These are phyloP conservation scores for Dendrothele bispora DNA, from an alignment of 768 basidiomycete species.

Conservation along the genomic window DNA sequence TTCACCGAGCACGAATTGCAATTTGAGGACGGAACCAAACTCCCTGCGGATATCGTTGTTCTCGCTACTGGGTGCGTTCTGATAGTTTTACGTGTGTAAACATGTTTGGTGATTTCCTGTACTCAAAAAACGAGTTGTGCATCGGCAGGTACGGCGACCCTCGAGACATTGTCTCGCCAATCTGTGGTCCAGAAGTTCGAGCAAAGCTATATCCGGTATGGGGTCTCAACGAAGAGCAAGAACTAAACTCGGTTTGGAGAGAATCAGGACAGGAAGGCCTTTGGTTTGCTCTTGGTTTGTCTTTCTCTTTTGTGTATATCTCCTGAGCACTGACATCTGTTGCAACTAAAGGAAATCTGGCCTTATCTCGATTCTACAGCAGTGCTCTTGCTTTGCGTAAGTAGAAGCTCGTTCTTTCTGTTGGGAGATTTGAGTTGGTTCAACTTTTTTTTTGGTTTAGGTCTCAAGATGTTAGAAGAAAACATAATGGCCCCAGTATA, in stretches of 20 bases:
- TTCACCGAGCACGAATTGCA: constrained; percentile 27
- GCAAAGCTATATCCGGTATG: constrained; percentile 40
- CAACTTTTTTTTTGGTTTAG: too few relatives aligned
- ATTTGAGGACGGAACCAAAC: constrained; percentile 28
- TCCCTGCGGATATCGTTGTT: constrained; percentile 37
- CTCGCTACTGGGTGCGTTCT: constrained; percentile 38
- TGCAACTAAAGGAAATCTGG: background rate
- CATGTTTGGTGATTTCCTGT: background rate
- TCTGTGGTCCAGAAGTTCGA: constrained; percentile 36
- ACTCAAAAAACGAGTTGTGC: background rate
- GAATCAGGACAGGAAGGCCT: constrained; percentile 27
- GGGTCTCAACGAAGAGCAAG: constrained; percentile 53
- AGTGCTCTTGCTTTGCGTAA: constrained; percentile 5
- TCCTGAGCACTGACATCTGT: background rate
- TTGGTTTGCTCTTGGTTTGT: constrained; percentile 3
- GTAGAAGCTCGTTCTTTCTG: too few relatives aligned
- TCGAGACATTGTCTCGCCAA: constrained; percentile 21
- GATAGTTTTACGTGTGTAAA: constrained; percentile 10
- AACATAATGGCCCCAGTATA: too few relatives aligned
- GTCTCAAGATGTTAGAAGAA: too few relatives aligned
- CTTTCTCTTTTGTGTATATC: background rate
- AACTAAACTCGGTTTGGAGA: constrained; percentile 35
- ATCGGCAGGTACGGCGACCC: constrained; percentile 17
- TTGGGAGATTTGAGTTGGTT: too few relatives aligned
- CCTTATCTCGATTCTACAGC: constrained; percentile 4